Base-by-base conservation (phyloP, 192 early-diverging fungal species). In the Gaertneriomyces sp. region DNA sequence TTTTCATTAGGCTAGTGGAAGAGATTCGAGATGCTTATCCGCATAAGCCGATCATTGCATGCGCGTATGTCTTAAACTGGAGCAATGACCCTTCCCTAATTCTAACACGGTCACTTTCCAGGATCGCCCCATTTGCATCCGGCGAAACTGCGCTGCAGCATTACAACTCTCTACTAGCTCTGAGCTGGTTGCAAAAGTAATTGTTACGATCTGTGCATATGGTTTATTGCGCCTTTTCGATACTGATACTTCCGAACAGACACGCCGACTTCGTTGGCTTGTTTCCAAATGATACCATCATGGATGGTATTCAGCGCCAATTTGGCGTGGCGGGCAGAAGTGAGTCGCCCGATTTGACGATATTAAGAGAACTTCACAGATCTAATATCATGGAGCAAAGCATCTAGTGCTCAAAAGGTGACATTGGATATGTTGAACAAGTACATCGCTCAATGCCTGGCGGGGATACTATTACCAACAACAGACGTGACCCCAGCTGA, bases 81-180 rank as follows among this genome's bases (percentile, higher is more conserved):
- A 40, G 0, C 63, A n/a, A 42, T 42, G 17, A 6, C 40, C 7
- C 25, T 70, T 10, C 19, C 51, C 4, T 6, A 44, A 40, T 41
- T 60, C 55, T 20, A 8, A 57, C 38, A 3, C 38, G 47, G 49
- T 38, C n/a, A 33, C 9, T n/a, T 8, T 61, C 25, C 60, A 73
- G 70, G 4, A 52, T 80, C 10, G 19, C 65, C 3, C 76, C 79
- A 4, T 80, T 80, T 53, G 41, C 53, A 10, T n/a, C 58, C 5
- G 79, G 79, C 7, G 79, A 80, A 49, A 80, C 79, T 4, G 50
- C 71, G 6, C 56, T 80, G 25, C 79, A 80, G 61, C 68, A 76
- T 51, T 80, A 80, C 63, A 80, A 80, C 47, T 63, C 73, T 6
- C 56, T 80, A 6, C 65, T 80, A 5, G 63, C 79, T 7, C 44